A percentile compares a stretch with the other conserved stretches of the same genome.
These are phyloP conservation scores for Hysterangium stoloniferum DNA, from an alignment of 768 basidiomycete genomes.

Conservation along the genomic window DNA sequence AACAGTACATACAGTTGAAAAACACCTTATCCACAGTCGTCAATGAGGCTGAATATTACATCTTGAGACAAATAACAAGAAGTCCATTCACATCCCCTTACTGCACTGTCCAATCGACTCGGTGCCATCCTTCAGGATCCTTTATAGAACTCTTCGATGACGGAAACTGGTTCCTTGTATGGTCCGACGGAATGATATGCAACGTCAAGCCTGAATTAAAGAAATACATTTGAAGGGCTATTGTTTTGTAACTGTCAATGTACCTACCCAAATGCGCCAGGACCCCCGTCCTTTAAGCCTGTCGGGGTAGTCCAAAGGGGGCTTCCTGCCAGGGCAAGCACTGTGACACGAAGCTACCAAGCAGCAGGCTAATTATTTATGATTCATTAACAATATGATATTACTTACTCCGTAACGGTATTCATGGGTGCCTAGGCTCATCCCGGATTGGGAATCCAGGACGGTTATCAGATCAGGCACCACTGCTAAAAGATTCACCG, in stretches of 20 bases:
- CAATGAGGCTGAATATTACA: too few species aligned
- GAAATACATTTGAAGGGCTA: not conserved
- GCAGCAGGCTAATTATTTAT: not conserved
- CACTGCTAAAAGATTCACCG: constrained; percentile 37
- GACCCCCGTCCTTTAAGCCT: constrained; percentile 46
- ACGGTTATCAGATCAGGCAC: constrained; percentile 64
- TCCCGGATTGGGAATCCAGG: constrained; percentile 53
- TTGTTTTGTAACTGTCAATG: not conserved
- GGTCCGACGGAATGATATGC: too few species aligned
- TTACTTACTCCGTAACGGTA: constrained; percentile 41
- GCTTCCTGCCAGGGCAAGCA: constrained; percentile 38
- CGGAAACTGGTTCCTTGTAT: too few species aligned
- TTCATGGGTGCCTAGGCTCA: constrained; percentile 55
- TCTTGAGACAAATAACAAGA: too few species aligned
- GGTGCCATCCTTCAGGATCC: too few species aligned
- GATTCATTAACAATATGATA: not conserved
- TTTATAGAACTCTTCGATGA: too few species aligned
- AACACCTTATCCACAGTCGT: too few species aligned
- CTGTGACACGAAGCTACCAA: constrained; percentile 38
- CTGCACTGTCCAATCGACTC: too few species aligned
- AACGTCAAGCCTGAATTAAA: too few species aligned
- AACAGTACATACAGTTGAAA: too few species aligned
- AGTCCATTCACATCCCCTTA: too few species aligned
- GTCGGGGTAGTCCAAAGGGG: constrained; percentile 48
- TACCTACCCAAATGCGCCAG: constrained; percentile 42